Base-by-base conservation (phyloP, 2,329 filamentous ascomycete species). In the Lecanicillium sp. region DNA sequence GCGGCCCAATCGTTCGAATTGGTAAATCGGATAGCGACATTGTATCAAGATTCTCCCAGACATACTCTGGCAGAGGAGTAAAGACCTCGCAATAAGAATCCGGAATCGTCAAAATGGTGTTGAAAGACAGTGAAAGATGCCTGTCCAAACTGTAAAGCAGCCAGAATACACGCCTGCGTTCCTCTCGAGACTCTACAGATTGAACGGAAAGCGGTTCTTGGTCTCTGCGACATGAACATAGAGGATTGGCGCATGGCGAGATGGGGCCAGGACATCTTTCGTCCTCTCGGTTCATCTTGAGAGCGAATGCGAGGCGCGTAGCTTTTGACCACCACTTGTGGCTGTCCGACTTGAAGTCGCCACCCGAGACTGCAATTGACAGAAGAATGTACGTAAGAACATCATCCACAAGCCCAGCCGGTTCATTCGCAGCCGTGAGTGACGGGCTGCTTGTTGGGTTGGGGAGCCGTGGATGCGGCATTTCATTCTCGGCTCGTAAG, bases 291-390 rank as follows among this genome's bases (percentile, higher is more conserved):
- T 61, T 59, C 11, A 65, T 53, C 4, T 57, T 55, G 19, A 66
- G 49, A 1, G 58, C 56, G 13, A 55, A 50, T 12, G 62, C 62
- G 18, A 71, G 48, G 11, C 59, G 47, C 0, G 59, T 48, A 2
- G 65, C 60, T 44, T 68, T 67, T 41, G 58, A 61, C 63, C 63
- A 68, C 67, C 67, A 71, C 41, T 62, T 65, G 37, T 65, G 54
- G 42, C 60, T 63, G 43, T 71, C 68, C 4, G 62, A 60, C 46
- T 70, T 71, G 56, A 67, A 69, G 35, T 70, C 65, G 9, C 65
- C 60, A 0, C 63, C 66, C 1, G 67, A 71, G 4, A 68, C 60
- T 1, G 64, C 63, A 20, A 70, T 63, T 11, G 63, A 60, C 5
- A 71, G 51, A 2, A 70, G 57, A 5, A 63, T 56, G 16, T 67